phyloP scores from a whole-genome alignment of 495 filamentous ascomycete species.

The Ramalina peruviana region DNA sequence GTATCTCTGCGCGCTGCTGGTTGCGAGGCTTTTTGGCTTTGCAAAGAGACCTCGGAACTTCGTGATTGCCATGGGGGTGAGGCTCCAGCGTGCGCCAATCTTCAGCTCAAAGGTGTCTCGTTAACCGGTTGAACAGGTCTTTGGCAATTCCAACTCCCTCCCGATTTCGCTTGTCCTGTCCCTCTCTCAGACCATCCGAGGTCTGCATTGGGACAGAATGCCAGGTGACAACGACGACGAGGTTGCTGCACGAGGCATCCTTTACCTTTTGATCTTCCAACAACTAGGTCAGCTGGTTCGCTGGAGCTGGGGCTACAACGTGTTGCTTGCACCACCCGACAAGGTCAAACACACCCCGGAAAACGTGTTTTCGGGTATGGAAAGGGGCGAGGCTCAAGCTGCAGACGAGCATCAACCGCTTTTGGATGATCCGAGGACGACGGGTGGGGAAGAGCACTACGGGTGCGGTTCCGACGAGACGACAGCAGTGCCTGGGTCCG shows the following conservation, averaged over 20 bases:
- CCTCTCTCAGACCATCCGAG: constrained; percentile 76
- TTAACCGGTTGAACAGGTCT: constrained; percentile 39
- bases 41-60: constrained; percentile 79
- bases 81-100: constrained; percentile 10
- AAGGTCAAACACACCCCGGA: constrained; percentile 48
- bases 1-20: constrained; percentile 52
- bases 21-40: constrained; percentile 66
- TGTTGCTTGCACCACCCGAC: constrained; percentile 68
- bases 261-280: constrained; percentile 95
- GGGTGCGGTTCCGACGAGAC: constrained; percentile 20
- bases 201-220: constrained; percentile 85
- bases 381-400: constrained; percentile 53
- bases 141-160: constrained; percentile 96
- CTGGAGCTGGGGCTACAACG: constrained; percentile 97
- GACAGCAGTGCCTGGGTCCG: not conserved
- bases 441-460: constrained; percentile 23
- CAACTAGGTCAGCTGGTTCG: constrained; percentile 89
- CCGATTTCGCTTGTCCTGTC: constrained; percentile 94
- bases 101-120: not conserved
- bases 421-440: constrained; percentile 13
- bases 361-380: constrained; percentile 32
- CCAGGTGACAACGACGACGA: constrained; percentile 88
- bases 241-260: constrained; percentile 82
- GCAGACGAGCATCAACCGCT: constrained; percentile 24
- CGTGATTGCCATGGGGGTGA: constrained; percentile 85